Evolutionary conservation across 305 asterid species (phyloP).

Genomic region (Fraxinus nigra): DNA sequence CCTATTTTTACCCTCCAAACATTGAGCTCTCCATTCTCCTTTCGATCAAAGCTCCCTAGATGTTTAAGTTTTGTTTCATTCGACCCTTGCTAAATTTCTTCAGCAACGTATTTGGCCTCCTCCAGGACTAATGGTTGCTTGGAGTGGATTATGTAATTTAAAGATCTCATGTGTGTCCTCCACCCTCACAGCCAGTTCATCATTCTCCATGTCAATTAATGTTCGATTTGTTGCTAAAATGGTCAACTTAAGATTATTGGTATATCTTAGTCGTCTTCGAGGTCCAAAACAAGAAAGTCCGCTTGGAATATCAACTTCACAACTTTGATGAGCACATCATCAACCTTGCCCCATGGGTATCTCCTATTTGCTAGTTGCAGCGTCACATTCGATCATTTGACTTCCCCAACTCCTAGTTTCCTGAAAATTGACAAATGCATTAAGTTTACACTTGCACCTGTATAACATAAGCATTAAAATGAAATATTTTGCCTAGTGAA

Average conservation of each 20-base stretch:
- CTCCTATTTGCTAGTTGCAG: background rate
- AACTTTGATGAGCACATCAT: background rate
- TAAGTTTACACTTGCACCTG: background rate
- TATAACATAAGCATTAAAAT: background rate
- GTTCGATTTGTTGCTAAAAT: background rate
- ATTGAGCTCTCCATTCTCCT: background rate
- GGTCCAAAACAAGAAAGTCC: background rate
- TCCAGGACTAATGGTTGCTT: background rate
- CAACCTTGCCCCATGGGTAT: background rate
- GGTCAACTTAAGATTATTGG: background rate
- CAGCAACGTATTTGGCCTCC: background rate
- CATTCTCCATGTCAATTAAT: background rate
- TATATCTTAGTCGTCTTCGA: background rate
- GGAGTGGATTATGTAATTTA: background rate
- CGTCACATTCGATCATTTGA: background rate
- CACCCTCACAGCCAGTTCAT: background rate
- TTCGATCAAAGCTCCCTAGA: background rate
- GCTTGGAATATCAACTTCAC: background rate
- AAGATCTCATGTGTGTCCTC: background rate
- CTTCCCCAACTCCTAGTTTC: background rate
- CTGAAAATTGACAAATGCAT: no score
- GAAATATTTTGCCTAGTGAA: background rate
- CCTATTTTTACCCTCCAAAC: background rate
- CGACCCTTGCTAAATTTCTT: background rate
- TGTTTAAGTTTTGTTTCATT: no score